Base-by-base conservation (phyloP, 306 rosid genomes). In the Cercis canadensis region DNA sequence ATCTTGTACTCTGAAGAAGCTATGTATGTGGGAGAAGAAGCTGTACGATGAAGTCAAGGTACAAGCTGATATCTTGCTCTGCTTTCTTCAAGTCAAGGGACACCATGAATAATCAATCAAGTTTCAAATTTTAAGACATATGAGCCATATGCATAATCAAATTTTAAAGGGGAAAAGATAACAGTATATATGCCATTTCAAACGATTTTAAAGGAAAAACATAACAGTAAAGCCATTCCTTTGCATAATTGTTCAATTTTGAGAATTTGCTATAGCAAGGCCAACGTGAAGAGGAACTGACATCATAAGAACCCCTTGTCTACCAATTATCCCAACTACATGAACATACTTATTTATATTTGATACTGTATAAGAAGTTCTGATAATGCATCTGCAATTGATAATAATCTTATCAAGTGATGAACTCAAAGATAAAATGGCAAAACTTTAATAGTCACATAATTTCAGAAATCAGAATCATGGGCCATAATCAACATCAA, bases 31-130 rank as follows among this genome's bases (percentile, higher is more conserved):
- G 98, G 98, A 93, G 86, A 86, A 86, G 80, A 93, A 93, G 75
- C 83, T 93, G 4, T 87, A 88, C 44, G 69, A 76, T 32, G 97
- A 93, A 83, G 97, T 93, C 57, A 90, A 93, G 97, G 97, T 90
- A 60, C 29, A 15, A 11, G 15, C 29, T 24, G 29, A 1, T 24
- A 1, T 24, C 13, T 21, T 17, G 0, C 31, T 6, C 50, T 12
- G 50, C 15, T 13, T 43, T 7, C 24, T 4, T 14, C 29, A 24
- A 24, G 29, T 24, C 29, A 24, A 24, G 29, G 2, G 29, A 24
- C 29, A 17, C 60, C n/a, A 6, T 14, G 10, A 19, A 62, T 7
- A 3, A 21, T 11, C 11, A 17, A 49, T 11, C 36, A 21, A 19
- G 18, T 41, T 17, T 62, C 37, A 62, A 62, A 43, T 18, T 12